Conservation (phyloP, 2,329 filamentous ascomycete species). For the Elsinoe arachidis region DNA sequence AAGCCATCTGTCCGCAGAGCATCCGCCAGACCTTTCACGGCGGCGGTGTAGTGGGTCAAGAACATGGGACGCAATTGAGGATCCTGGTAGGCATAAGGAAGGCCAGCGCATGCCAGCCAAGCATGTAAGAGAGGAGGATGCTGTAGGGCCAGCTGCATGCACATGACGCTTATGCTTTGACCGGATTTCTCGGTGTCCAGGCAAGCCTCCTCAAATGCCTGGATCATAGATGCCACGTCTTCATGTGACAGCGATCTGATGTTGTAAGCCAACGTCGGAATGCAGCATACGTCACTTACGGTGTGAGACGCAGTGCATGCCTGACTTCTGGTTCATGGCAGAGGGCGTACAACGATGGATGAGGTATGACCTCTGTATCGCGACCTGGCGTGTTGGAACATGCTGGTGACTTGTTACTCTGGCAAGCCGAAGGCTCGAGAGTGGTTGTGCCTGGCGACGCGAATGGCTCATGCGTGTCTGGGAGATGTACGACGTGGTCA, state of each 20-base stretch:
- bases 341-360: conserved; percentile 1
- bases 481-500: not conserved
- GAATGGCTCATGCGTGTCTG: not conserved
- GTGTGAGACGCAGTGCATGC: conserved; percentile 11
- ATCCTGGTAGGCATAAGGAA: conserved; percentile 10
- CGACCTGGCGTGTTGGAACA: not conserved
- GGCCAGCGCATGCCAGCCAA: conserved; percentile 17
- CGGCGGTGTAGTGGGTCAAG: conserved; percentile 18
- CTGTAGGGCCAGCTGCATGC: conserved; percentile 14
- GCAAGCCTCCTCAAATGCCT: conserved; percentile 16
- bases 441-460: conserved; percentile 2
- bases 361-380: not conserved
- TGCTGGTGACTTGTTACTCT: not conserved
- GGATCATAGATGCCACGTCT: conserved; percentile 8
- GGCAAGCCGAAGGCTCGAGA: not conserved
- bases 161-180: conserved; percentile 15
- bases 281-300: conserved; percentile 10
- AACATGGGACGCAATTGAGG: conserved; percentile 14
- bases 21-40: conserved; percentile 12
- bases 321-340: conserved; percentile 7
- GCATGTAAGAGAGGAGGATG: conserved; percentile 18
- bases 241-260: not conserved
- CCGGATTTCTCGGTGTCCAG: conserved; percentile 15
- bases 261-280: not conserved
- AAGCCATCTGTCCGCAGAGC: not conserved